Evolutionary conservation across 2,329 filamentous ascomycete genomes (phyloP).

Genomic region (Stylonectria norvegica): DNA sequence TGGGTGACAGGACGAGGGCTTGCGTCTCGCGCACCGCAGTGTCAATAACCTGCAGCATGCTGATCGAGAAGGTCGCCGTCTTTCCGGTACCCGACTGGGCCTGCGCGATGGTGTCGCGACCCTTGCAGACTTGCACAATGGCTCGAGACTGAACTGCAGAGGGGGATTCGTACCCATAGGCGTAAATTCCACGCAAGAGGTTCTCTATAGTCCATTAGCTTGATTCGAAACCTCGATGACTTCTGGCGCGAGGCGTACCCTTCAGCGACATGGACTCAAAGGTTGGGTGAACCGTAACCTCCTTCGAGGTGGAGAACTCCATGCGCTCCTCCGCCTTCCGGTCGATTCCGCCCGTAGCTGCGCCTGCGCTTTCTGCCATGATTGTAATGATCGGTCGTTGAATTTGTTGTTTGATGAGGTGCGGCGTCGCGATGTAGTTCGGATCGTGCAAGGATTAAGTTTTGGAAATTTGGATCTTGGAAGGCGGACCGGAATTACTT

Average conservation of each 20-base stretch:
- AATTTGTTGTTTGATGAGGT: not conserved
- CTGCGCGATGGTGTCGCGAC: slow-evolving; percentile 96
- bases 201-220: slow-evolving; percentile 58
- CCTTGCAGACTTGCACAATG: slow-evolving; percentile 98
- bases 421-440: slow-evolving; percentile 15
- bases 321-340: slow-evolving; percentile 92
- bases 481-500: slow-evolving; percentile 30
- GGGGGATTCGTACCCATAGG: slow-evolving; percentile 96
- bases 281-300: slow-evolving; percentile 91
- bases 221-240: not conserved
- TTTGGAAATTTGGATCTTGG: slow-evolving; percentile 24
- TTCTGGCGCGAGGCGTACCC: slow-evolving; percentile 41
- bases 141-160: slow-evolving; percentile 97
- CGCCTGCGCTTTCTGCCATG: slow-evolving; percentile 81
- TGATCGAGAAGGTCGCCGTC: slow-evolving; percentile 94
- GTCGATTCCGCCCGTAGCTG: slow-evolving; percentile 73
- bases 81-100: slow-evolving; percentile 97
- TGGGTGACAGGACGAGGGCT: slow-evolving; percentile 92
- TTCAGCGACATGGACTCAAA: slow-evolving; percentile 97
- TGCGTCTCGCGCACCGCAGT: slow-evolving; percentile 90
- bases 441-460: slow-evolving; percentile 21
- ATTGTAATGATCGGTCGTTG: slow-evolving; percentile 32
- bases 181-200: slow-evolving; percentile 93
- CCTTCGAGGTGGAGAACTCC: slow-evolving; percentile 97
- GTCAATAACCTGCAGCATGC: slow-evolving; percentile 93